Evolutionary conservation across 208 protist genomes (phyloP).

Genomic region (Trypanosoma conorhini): DNA sequence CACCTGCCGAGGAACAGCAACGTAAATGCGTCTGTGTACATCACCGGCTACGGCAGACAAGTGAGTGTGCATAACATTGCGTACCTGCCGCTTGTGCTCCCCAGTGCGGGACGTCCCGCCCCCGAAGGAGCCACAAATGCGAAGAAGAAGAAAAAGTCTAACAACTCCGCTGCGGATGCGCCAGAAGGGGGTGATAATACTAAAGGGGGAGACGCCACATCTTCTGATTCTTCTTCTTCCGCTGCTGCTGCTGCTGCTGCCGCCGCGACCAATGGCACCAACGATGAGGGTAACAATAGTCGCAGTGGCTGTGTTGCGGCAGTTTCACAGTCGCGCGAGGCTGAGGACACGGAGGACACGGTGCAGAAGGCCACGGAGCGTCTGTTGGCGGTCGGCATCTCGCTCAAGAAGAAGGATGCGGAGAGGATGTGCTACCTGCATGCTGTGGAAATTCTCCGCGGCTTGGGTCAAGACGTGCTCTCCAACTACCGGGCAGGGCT

Average conservation of each 20-base stretch:
- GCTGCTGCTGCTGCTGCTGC: neutral
- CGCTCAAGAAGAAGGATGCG: slow-evolving; percentile 83
- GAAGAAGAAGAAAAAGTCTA: slow-evolving; percentile 21
- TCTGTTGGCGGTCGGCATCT: slow-evolving; percentile 59
- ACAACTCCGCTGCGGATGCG: neutral
- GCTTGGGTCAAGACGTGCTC: slow-evolving; percentile 56
- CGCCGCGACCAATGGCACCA: neutral
- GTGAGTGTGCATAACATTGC: slow-evolving; percentile 66
- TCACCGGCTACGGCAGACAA: slow-evolving; percentile 52
- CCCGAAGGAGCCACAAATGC: neutral
- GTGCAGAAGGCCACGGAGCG: slow-evolving; percentile 17
- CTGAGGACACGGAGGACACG: neutral
- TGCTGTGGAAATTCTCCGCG: slow-evolving; percentile 58
- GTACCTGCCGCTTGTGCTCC: slow-evolving; percentile 58
- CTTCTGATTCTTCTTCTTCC: neutral
- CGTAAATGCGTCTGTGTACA: slow-evolving; percentile 40
- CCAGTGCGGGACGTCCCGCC: neutral
- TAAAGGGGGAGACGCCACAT: neutral
- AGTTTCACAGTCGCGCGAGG: neutral
- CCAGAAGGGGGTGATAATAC: neutral
- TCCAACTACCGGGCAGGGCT: slow-evolving; percentile 38
- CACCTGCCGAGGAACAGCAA: slow-evolving; percentile 23
- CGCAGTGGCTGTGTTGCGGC: neutral
- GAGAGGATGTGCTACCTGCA: slow-evolving; percentile 80
- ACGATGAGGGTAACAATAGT: neutral